phyloP scores from a whole-genome alignment of 345 rosid genomes.

The Salix brachista region DNA sequence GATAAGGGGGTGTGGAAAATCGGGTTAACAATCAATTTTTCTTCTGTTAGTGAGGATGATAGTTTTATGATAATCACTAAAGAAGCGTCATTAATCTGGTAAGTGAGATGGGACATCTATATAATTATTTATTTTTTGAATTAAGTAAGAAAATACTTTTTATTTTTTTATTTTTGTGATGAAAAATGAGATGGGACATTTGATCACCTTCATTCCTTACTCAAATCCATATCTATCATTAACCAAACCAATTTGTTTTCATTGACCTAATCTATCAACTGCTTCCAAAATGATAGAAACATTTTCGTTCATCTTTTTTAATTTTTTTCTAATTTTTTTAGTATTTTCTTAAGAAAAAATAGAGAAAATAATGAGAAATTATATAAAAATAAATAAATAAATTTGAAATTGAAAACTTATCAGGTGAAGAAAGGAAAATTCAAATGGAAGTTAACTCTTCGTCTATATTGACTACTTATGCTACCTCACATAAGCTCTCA shows the following conservation, averaged over 20 bases:
- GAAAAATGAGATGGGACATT: conserved; percentile 19
- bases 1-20: background rate
- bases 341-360: no score
- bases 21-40: background rate
- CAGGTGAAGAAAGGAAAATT: conserved; percentile 34
- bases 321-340: background rate
- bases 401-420: background rate
- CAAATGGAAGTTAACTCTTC: conserved; percentile 34
- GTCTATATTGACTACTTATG: conserved; percentile 24
- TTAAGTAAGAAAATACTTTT: no score
- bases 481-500: conserved; percentile 18
- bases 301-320: background rate
- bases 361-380: background rate
- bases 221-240: conserved; percentile 8
- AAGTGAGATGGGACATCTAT: conserved; percentile 18
- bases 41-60: background rate
- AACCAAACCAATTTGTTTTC: conserved; percentile 36
- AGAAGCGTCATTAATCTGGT: background rate
- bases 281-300: conserved; percentile 10
- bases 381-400: conserved; percentile 10
- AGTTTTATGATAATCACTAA: background rate
- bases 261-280: conserved; percentile 38
- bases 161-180: no score
- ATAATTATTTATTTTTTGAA: no score
- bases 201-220: conserved; percentile 5